A percentile compares a stretch with the other conserved stretches of the same genome.
Conservation (phyloP, 2,329 filamentous ascomycete genomes). For the Cladosporium sp. region DNA sequence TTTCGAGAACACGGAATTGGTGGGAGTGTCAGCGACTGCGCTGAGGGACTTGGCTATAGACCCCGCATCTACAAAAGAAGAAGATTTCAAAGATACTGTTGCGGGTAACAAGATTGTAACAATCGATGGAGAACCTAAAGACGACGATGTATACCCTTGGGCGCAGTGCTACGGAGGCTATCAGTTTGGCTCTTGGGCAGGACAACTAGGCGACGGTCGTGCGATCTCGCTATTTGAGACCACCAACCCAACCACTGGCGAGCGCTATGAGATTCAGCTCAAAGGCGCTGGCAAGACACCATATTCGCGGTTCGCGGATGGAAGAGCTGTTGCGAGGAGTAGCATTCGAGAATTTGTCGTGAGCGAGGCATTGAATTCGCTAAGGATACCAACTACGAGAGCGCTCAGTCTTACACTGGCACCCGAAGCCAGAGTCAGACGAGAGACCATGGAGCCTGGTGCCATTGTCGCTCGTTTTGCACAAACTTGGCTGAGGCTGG, state of each 20-base stretch:
- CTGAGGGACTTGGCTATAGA: conserved; percentile 76
- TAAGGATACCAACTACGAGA: conserved; percentile 80
- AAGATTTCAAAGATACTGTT: conserved; percentile 72
- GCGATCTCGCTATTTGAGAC: conserved; percentile 93
- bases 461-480: conserved; percentile 92
- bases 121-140: conserved; percentile 58
- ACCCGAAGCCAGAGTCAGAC: conserved; percentile 66
- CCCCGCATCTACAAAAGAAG: conserved; percentile 61
- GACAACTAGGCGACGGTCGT: conserved; percentile 89
- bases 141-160: conserved; percentile 85
- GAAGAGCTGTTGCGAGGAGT: conserved; percentile 85
- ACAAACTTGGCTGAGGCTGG: conserved; percentile 84
- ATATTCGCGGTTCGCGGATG: conserved; percentile 94
- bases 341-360: conserved; percentile 94
- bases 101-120: conserved; percentile 80
- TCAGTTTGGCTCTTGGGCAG: conserved; percentile 76
- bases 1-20: conserved; percentile 68
- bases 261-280: conserved; percentile 82
- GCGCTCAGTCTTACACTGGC: conserved; percentile 77
- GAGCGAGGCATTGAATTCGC: conserved; percentile 80
- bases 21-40: conserved; percentile 74
- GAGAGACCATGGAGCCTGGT: conserved; percentile 81
- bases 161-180: conserved; percentile 93
- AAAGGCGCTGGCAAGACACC: conserved; percentile 93
- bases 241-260: conserved; percentile 67